Evolutionary conservation across 192 early-diverging fungal species (phyloP), one percentile per base, ranked within the genome.

Genomic region (Pilaira anomala): DNA sequence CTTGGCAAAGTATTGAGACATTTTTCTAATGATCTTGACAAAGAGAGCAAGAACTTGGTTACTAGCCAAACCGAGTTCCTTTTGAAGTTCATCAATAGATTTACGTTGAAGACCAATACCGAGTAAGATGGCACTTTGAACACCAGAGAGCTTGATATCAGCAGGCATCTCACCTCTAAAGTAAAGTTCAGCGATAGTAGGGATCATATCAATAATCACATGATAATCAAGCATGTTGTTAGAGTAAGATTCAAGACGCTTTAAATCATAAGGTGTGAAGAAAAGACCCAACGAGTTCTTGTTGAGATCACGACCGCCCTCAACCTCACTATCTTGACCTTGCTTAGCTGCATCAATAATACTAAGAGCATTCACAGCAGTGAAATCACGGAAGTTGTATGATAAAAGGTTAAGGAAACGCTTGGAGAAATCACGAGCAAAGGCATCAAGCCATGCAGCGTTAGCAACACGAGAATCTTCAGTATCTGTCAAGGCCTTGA

Each of bases 141-240:
- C 87, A 56, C 90, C 87, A 2, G 91, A 92, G 24, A 99, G 72
- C 22, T 83, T 83, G 39, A 97, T 78, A 19, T 73, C 56, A 18
- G 80, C 67, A 19, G 77, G 63, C 21, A 90, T 78, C 53, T 80
- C 78, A 21, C 80, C 78, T 49, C 81, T 79, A 77, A 96, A 98
- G 80, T 92, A 93, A 21, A 89, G 76, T 48, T 77, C 73, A 22
- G 94, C 85, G 55, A 99, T 82, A 4, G 78, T 77, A 9, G 94
- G 96, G 46, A 97, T 68, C 65, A 99, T 67, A 64, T 99, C 97
- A 51, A 98, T 58, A 48, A 99, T 92, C 2, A 97, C 93, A 77
- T 99, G 97, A 79, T 97, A 96, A 74, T 99, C 97, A 51, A 97
- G 73, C 74, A 99, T 76, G 72, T 97, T 96, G 77, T 96, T 94